phyloP scores from a whole-genome alignment of 108 stramenopile species.

The Bacterosira constricta region DNA sequence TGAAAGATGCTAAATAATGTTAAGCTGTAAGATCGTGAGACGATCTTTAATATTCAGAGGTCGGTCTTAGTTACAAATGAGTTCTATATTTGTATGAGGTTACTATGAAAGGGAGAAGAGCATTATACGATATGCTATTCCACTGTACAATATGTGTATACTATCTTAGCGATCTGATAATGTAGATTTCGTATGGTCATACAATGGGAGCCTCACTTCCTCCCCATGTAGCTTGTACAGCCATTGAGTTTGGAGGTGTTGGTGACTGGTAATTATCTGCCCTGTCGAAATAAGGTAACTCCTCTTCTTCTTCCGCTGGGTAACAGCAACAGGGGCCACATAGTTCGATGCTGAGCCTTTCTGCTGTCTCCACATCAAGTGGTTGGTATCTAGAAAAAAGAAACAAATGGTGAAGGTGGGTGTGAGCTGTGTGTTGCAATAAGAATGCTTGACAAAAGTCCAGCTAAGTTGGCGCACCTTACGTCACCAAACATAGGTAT shows the following conservation, averaged over 20 bases:
- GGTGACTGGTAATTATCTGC: slow-evolving; percentile 41
- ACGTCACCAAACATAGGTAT: slow-evolving; percentile 94
- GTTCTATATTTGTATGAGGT: too few relatives aligned
- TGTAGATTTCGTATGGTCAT: slow-evolving; percentile 11
- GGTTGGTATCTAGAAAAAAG: slow-evolving; percentile 56
- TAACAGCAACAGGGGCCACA: slow-evolving; percentile 67
- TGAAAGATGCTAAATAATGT: slow-evolving; percentile 40
- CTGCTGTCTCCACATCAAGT: slow-evolving; percentile 46
- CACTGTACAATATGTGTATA: too few relatives aligned
- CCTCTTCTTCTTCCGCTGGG: slow-evolving; percentile 77
- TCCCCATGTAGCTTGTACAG: slow-evolving; percentile 37
- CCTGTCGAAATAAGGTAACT: slow-evolving; percentile 23
- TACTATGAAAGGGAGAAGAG: too few relatives aligned
- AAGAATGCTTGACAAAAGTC: background rate
- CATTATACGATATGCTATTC: too few relatives aligned
- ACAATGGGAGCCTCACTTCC: slow-evolving; percentile 45
- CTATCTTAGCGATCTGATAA: too few relatives aligned
- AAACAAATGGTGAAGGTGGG: background rate
- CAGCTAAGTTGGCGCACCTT: slow-evolving; percentile 42
- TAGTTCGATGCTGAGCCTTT: slow-evolving; percentile 50
- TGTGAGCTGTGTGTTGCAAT: background rate
- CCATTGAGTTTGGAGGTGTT: slow-evolving; percentile 34
- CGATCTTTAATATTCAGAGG: too few relatives aligned
- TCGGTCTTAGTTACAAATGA: too few relatives aligned
- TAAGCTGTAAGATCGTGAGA: too few relatives aligned